These are phyloP conservation scores for Diaporthe humulicola DNA, from an alignment of 2,329 filamentous ascomycete genomes.

Conservation along the genomic window DNA sequence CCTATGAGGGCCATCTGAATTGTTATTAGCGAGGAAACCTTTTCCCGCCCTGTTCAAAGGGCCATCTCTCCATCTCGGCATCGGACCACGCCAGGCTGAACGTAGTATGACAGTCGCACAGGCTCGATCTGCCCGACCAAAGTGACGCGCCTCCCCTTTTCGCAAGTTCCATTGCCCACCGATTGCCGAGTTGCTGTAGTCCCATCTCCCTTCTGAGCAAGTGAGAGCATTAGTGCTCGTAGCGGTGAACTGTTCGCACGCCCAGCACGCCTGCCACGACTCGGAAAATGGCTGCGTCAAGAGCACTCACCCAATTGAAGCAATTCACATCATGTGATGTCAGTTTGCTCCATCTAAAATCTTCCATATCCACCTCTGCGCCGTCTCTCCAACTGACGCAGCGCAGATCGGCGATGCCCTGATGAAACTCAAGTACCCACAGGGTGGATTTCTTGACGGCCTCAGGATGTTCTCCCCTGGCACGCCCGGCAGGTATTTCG, in stretches of 20 bases:
- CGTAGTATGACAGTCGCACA: background rate
- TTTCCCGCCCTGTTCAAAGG: background rate
- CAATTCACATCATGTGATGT: conserved; percentile 7
- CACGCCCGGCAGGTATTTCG: background rate
- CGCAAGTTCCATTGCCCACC: background rate
- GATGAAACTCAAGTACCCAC: conserved; percentile 38
- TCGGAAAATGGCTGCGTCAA: background rate
- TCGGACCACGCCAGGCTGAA: background rate
- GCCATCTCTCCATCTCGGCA: background rate
- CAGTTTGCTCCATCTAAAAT: background rate
- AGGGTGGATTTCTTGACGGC: conserved; percentile 39
- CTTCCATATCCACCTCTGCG: no score
- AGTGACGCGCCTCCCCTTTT: background rate
- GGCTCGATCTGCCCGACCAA: no score
- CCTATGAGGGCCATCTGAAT: background rate
- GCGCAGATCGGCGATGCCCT: conserved; percentile 31
- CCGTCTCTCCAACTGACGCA: background rate
- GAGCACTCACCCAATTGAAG: conserved; percentile 2
- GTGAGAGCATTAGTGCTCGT: no score
- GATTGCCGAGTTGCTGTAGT: background rate
- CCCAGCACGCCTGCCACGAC: background rate
- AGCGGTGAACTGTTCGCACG: background rate
- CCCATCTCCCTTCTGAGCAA: background rate
- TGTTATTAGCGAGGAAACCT: background rate
- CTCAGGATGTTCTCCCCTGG: conserved; percentile 36